Evolutionary conservation across 2,329 filamentous ascomycete species (phyloP).

Genomic region (Trichoderma aggressivum): DNA sequence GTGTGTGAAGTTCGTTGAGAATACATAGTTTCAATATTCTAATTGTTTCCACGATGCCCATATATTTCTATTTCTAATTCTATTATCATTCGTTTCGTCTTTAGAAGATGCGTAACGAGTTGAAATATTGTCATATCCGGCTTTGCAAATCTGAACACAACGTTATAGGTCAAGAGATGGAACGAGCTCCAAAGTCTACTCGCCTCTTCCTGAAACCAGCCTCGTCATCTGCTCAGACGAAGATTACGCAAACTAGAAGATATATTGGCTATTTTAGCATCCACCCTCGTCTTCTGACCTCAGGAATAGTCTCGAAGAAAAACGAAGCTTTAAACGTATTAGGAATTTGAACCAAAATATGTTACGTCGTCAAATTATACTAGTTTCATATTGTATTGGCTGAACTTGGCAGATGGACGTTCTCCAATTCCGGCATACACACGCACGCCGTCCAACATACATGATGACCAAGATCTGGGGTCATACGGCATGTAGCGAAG

Average conservation of each 20-base stretch:
- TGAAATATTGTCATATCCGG: neutral
- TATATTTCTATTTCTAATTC: neutral
- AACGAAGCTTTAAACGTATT: neutral
- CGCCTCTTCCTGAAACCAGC: rapidly evolving
- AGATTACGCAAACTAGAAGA: neutral
- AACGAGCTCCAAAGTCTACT: neutral
- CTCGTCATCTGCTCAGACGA: neutral
- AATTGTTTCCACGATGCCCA: neutral
- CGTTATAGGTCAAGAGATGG: neutral
- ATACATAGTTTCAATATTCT: neutral
- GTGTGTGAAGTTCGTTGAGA: neutral
- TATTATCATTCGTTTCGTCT: neutral
- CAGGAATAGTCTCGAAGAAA: neutral
- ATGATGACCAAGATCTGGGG: neutral
- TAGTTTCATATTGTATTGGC: neutral
- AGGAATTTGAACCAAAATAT: neutral
- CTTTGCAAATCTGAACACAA: neutral
- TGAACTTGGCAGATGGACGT: neutral
- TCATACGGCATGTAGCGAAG: neutral
- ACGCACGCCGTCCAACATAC: neutral
- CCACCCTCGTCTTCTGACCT: neutral
- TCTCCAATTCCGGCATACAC: neutral
- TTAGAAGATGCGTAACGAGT: neutral
- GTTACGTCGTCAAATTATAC: neutral
- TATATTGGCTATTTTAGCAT: neutral